These are phyloP conservation scores for Nakazawaea wickerhamii DNA, from an alignment of 805 yeast genomes.

Conservation along the genomic window DNA sequence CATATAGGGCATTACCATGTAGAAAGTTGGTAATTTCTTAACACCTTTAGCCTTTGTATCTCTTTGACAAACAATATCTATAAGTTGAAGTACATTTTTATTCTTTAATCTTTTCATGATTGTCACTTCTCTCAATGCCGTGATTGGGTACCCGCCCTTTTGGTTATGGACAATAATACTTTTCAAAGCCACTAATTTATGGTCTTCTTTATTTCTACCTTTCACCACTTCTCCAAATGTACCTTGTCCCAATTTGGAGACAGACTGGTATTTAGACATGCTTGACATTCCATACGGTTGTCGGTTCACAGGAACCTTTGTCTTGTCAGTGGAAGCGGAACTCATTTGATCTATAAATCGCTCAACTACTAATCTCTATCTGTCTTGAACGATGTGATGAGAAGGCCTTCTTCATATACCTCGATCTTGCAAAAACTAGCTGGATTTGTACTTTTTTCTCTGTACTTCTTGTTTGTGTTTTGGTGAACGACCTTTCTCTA, in stretches of 20 bases:
- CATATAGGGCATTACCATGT: slow-evolving; percentile 91
- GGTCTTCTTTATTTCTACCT: slow-evolving; percentile 53
- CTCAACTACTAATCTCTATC: too few relatives aligned
- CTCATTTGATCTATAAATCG: too few relatives aligned
- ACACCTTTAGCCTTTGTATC: slow-evolving; percentile 23
- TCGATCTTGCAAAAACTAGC: too few relatives aligned
- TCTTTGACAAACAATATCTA: slow-evolving; percentile 68
- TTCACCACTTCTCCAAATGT: slow-evolving; percentile 61
- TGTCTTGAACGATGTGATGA: too few relatives aligned
- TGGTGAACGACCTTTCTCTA: too few relatives aligned
- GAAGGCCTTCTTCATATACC: too few relatives aligned
- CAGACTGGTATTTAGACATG: slow-evolving; percentile 26
- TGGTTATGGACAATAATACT: slow-evolving; percentile 73
- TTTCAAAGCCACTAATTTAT: slow-evolving; percentile 77
- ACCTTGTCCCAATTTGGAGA: slow-evolving; percentile 67
- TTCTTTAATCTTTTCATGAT: slow-evolving; percentile 70
- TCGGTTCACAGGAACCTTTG: not conserved
- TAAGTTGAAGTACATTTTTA: slow-evolving; percentile 64
- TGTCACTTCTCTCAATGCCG: slow-evolving; percentile 89
- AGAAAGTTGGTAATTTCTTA: slow-evolving; percentile 40
- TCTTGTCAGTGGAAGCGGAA: not conserved
- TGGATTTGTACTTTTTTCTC: too few relatives aligned
- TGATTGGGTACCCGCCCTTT: slow-evolving; percentile 84
- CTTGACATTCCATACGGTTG: slow-evolving; percentile 23
- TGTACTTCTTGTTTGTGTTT: too few relatives aligned